phyloP scores from a whole-genome alignment of 116 monocot genomes.

The Papilionanthe hybrid region DNA sequence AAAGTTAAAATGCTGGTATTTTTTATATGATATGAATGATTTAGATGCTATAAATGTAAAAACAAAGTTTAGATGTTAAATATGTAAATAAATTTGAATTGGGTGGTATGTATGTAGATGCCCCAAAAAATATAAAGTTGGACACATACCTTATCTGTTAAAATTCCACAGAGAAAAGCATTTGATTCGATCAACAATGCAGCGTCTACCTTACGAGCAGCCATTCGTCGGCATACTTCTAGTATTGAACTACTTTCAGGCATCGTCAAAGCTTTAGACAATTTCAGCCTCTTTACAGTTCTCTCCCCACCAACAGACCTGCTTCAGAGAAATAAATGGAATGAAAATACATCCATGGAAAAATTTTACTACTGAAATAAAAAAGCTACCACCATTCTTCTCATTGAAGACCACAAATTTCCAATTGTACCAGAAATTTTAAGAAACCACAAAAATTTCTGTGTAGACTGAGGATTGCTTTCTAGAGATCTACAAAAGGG shows the following conservation, averaged over 20 bases:
- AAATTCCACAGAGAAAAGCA: constrained; percentile 90
- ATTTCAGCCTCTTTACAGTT: constrained; percentile 80
- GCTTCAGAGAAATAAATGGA: neutral
- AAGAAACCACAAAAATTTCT: too few relatives aligned
- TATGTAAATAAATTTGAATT: too few relatives aligned
- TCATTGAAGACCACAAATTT: too few relatives aligned
- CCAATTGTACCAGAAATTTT: too few relatives aligned
- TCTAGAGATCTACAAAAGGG: too few relatives aligned
- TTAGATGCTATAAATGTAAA: too few relatives aligned
- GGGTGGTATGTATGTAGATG: too few relatives aligned
- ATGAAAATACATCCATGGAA: neutral
- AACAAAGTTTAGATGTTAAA: too few relatives aligned
- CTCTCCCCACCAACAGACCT: constrained; percentile 61
- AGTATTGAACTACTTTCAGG: constrained; percentile 71
- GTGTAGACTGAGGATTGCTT: too few relatives aligned
- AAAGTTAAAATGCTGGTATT: too few relatives aligned
- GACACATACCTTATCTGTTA: constrained; percentile 75
- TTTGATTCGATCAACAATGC: constrained; percentile 93
- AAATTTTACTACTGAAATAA: neutral
- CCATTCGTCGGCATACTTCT: constrained; percentile 94
- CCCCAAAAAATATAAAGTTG: neutral
- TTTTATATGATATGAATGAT: too few relatives aligned
- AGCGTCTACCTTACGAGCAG: constrained; percentile 78
- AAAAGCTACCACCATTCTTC: neutral
- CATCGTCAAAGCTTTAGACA: constrained; percentile 91